phyloP scores from a whole-genome alignment of 2,329 filamentous ascomycete genomes.

The Cytospora leucostoma region DNA sequence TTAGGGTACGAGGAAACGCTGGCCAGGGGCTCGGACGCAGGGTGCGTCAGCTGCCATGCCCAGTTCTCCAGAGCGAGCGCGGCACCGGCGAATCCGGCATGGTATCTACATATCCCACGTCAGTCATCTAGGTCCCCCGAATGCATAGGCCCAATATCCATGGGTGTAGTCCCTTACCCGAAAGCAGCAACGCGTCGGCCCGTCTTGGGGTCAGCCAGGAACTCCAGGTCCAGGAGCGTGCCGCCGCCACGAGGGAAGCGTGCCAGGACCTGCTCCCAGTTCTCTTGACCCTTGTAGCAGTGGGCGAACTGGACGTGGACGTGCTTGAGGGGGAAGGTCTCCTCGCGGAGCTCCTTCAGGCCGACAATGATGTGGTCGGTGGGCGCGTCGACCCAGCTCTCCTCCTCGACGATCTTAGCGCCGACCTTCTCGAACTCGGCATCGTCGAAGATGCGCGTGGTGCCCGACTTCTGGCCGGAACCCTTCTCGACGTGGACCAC shows the following conservation, averaged over 20 bases:
- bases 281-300: constrained; percentile 75
- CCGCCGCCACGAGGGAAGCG: constrained; percentile 77
- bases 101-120: constrained; percentile 15
- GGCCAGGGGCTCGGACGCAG: constrained; percentile 61
- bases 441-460: constrained; percentile 67
- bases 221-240: constrained; percentile 83
- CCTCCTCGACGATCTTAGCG: constrained; percentile 64
- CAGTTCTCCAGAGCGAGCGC: constrained; percentile 78
- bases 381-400: constrained; percentile 68
- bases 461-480: constrained; percentile 40
- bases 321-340: constrained; percentile 72
- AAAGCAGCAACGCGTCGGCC: constrained; percentile 74
- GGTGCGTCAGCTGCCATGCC: constrained; percentile 76
- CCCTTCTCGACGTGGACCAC: constrained; percentile 65
- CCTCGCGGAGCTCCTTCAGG: constrained; percentile 76
- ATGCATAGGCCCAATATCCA: neutral
- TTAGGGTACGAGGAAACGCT: constrained; percentile 70
- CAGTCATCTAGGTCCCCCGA: neutral
- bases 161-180: constrained; percentile 47
- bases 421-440: constrained; percentile 64
- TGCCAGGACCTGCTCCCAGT: constrained; percentile 78
- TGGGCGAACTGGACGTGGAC: constrained; percentile 72
- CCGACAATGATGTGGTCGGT: constrained; percentile 71
- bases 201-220: constrained; percentile 67
- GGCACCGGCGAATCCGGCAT: constrained; percentile 47